These are phyloP conservation scores for Cercospora janseana DNA, from an alignment of 2,329 filamentous ascomycete species.

Conservation along the genomic window DNA sequence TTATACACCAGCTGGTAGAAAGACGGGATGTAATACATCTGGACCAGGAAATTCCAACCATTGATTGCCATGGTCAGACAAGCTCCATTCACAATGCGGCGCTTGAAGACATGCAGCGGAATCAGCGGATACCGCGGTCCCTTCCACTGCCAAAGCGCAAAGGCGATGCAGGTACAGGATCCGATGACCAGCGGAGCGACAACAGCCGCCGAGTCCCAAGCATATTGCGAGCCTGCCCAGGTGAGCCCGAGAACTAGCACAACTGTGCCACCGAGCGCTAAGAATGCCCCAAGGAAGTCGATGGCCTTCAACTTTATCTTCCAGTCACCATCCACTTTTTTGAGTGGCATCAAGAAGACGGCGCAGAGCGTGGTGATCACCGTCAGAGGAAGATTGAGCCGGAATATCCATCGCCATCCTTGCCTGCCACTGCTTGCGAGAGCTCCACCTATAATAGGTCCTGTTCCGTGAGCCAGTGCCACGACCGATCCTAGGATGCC, in stretches of 20 bases:
- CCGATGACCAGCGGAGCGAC: constrained; percentile 55
- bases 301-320: constrained; percentile 46
- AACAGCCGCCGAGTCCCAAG: constrained; percentile 56
- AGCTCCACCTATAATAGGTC: constrained; percentile 48
- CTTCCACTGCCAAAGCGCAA: constrained; percentile 55
- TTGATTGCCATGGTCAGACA: constrained; percentile 52
- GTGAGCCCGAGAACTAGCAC: constrained; percentile 55
- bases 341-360: constrained; percentile 58
- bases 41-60: constrained; percentile 60
- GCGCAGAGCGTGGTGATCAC: constrained; percentile 49
- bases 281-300: constrained; percentile 56
- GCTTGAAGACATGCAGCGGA: constrained; percentile 55
- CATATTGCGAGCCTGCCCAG: constrained; percentile 53
- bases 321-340: constrained; percentile 55
- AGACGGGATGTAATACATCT: constrained; percentile 46
- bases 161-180: constrained; percentile 46
- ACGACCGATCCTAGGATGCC: constrained; percentile 29
- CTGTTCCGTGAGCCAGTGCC: constrained; percentile 43
- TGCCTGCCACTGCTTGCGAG: constrained; percentile 27
- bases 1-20: constrained; percentile 27
- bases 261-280: constrained; percentile 52
- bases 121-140: constrained; percentile 51
- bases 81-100: constrained; percentile 54
- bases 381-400: constrained; percentile 52
- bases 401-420: constrained; percentile 29